A percentile compares a stretch with the other conserved stretches of the same genome.
Conservation (phyloP, 331 rosid species). For the Rhamnella rubrinervis region DNA sequence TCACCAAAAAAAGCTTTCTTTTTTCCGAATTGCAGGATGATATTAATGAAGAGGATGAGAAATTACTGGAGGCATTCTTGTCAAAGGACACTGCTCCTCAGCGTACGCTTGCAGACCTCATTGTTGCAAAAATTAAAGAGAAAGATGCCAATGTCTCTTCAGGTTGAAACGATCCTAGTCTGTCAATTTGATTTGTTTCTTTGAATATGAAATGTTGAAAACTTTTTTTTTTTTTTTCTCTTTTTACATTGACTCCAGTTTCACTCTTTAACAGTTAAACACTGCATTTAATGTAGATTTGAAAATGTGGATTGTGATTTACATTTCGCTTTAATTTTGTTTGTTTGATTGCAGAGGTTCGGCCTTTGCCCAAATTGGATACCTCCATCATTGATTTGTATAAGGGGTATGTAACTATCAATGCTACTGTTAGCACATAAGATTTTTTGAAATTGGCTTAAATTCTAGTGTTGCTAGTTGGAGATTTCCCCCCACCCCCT, state of each 20-base stretch:
- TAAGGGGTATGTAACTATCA: constrained; percentile 51
- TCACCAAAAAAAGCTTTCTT: background rate
- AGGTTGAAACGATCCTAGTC: constrained; percentile 29
- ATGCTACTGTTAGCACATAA: background rate
- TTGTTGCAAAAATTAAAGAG: constrained; percentile 68
- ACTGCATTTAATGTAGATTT: background rate
- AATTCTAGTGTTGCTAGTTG: no score
- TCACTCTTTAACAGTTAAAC: background rate
- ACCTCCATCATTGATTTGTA: constrained; percentile 56
- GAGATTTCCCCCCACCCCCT: no score
- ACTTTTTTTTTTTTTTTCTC: no score
- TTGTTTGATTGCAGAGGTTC: constrained; percentile 44
- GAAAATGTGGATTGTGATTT: background rate
- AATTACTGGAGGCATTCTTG: constrained; percentile 54
- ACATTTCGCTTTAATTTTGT: background rate
- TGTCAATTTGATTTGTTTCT: no score
- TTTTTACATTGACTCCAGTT: background rate
- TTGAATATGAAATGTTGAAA: no score
- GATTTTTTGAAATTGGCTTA: background rate
- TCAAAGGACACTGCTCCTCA: constrained; percentile 40
- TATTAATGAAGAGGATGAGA: constrained; percentile 68
- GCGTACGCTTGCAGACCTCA: constrained; percentile 63
- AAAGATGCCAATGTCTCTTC: constrained; percentile 45
- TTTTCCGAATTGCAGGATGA: constrained; percentile 35
- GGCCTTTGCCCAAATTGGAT: constrained; percentile 70